These are phyloP conservation scores for Pilatotrama ljubarskyi DNA, from an alignment of 768 basidiomycete species.

Conservation along the genomic window DNA sequence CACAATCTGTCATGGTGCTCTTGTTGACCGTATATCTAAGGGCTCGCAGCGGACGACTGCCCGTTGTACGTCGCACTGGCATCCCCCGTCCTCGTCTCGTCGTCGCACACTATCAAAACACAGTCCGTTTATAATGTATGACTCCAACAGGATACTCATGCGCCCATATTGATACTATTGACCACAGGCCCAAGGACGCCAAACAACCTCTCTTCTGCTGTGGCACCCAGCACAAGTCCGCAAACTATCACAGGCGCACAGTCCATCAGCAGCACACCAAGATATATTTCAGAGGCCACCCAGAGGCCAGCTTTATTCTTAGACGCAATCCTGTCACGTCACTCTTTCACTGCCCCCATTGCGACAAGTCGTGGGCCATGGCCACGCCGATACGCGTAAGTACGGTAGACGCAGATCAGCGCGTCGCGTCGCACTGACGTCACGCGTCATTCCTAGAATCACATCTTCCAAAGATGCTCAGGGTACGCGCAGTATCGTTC, in stretches of 20 bases:
- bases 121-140: neutral
- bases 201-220: constrained; percentile 14
- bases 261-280: constrained; percentile 17
- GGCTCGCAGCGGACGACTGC: too few species aligned
- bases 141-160: too few species aligned
- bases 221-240: constrained; percentile 7
- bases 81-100: neutral
- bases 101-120: neutral
- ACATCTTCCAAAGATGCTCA: constrained; percentile 2
- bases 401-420: neutral
- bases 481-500: constrained; percentile 14
- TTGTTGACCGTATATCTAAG: neutral
- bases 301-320: neutral
- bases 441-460: neutral
- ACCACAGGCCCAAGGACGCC: constrained; percentile 6
- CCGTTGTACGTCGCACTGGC: neutral
- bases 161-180: neutral
- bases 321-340: constrained; percentile 8
- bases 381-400: constrained; percentile 10
- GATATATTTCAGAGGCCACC: constrained; percentile 4
- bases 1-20: neutral
- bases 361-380: constrained; percentile 11
- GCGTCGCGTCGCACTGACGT: neutral
- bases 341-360: constrained; percentile 18
- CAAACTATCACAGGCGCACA: constrained; percentile 8